These are phyloP conservation scores for Pogostemon cablin DNA, from an alignment of 257 asterid genomes.

Conservation along the genomic window DNA sequence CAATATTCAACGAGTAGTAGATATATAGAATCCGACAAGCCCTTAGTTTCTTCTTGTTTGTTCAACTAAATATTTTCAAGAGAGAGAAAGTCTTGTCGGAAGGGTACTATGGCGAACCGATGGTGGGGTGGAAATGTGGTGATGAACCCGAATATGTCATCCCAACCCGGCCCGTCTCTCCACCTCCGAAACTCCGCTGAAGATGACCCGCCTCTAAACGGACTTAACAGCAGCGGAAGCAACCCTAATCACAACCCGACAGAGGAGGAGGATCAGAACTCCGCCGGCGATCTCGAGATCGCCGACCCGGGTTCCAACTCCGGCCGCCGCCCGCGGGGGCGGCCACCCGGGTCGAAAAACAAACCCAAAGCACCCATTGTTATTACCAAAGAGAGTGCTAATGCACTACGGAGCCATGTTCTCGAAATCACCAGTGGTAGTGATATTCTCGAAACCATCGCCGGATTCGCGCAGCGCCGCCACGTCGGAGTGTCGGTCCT, in stretches of 20 bases:
- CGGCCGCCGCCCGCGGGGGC: constrained; percentile 66
- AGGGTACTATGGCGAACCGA: constrained; percentile 57
- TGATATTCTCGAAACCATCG: constrained; percentile 61
- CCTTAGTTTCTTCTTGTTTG: constrained; percentile 21
- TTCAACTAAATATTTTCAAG: constrained; percentile 22
- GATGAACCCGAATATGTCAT: constrained; percentile 55
- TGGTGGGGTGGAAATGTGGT: constrained; percentile 79
- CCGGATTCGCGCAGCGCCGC: constrained; percentile 61
- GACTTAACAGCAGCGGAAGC: constrained; percentile 48
- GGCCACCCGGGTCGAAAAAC: constrained; percentile 80
- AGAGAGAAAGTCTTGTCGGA: constrained; percentile 26
- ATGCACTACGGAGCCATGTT: constrained; percentile 75
- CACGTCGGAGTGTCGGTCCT: constrained; percentile 72
- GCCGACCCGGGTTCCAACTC: constrained; percentile 50
- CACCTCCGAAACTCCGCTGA: constrained; percentile 47
- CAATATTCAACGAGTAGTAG: constrained; percentile 22
- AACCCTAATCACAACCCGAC: constrained; percentile 51
- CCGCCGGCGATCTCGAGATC: constrained; percentile 50
- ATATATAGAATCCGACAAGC: neutral
- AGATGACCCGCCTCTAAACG: constrained; percentile 38
- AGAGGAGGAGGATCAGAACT: constrained; percentile 46
- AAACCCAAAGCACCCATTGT: constrained; percentile 70
- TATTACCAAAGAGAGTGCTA: constrained; percentile 70
- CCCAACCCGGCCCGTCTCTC: constrained; percentile 46
- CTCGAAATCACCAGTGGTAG: constrained; percentile 63